Conservation (phyloP, 116 monocot genomes). For the Thalassia testudinum region DNA sequence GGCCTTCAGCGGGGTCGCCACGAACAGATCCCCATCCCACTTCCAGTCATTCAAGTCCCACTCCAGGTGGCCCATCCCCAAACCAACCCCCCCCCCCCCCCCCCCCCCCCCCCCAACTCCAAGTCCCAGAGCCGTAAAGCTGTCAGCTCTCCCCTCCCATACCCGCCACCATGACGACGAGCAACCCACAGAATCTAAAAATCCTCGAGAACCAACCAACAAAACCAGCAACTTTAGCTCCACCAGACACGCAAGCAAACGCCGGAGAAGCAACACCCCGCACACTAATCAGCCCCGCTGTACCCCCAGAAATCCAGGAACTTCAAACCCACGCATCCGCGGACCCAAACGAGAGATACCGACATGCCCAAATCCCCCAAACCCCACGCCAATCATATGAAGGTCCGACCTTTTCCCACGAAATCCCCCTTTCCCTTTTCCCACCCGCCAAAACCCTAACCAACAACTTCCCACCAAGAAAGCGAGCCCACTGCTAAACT, state of each 20-base stretch:
- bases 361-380: slow-evolving; percentile 23
- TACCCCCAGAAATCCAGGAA: slow-evolving; percentile 43
- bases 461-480: no score
- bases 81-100: slow-evolving; percentile 5
- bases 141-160: slow-evolving; percentile 17
- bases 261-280: background rate
- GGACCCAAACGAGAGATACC: slow-evolving; percentile 32
- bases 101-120: slow-evolving; percentile 17
- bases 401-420: no score
- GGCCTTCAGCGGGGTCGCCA: slow-evolving; percentile 33
- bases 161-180: slow-evolving; percentile 30
- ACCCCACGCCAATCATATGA: no score
- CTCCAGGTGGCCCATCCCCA: slow-evolving; percentile 17
- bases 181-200: background rate
- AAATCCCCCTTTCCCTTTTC: no score
- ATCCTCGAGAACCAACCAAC: background rate
- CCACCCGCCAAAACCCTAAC: no score
- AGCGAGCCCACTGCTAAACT: no score
- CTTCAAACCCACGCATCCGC: slow-evolving; percentile 25
- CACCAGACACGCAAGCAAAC: background rate
- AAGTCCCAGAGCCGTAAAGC: slow-evolving; percentile 8
- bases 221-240: background rate
- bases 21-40: slow-evolving; percentile 60
- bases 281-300: slow-evolving; percentile 31
- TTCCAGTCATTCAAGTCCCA: slow-evolving; percentile 81